Base-by-base conservation (phyloP, 306 rosid genomes). In the Sesbania bispinosa region DNA sequence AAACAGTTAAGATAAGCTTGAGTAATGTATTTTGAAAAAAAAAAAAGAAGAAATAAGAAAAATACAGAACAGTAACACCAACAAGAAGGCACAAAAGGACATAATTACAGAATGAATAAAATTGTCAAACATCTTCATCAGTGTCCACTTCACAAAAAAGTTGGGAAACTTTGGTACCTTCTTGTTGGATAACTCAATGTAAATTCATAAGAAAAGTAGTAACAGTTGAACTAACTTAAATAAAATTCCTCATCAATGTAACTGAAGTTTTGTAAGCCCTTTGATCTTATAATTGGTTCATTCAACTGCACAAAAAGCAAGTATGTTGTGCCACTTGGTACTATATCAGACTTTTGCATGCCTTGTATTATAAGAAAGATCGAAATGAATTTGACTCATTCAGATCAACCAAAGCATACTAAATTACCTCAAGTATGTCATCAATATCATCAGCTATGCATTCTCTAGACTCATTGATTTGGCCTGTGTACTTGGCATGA, bases 401-500 rank as follows among this genome's bases (percentile, higher is more conserved):
- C 32, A 81, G 58, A 53, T 55, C 53, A 69, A 42, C 72, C 51
- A 52, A 67, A 47, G 71, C 33, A 0, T 10, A 43, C 51, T 9
- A 19, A 69, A 79, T 85, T 83, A 91, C 99, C 97, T 86, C 88
- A 43, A 91, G 83, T 69, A 94, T 73, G 73, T 66, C 92, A 58
- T 84, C 87, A 52, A 88, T 59, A 42, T 79, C 73, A 51, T 10
- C 72, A 39, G 47, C 77, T 62, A 85, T 47, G 70, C 72, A 26
- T 50, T 76, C 74, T 47, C 75, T 48, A 62, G 87, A 72, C 19
- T 42, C 50, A 0, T 85, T 81, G 35, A 11, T 64, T 74, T 82
- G 83, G 79, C 73, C 62, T 62, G 74, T 46, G 66, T 66, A 66
- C 71, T 70, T 79, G 14, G 48, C 41, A 54, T 38, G 59, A 65